These are phyloP conservation scores for Apophysomyces variabilis DNA, from an alignment of 371 early-diverging fungal species.

Conservation along the genomic window DNA sequence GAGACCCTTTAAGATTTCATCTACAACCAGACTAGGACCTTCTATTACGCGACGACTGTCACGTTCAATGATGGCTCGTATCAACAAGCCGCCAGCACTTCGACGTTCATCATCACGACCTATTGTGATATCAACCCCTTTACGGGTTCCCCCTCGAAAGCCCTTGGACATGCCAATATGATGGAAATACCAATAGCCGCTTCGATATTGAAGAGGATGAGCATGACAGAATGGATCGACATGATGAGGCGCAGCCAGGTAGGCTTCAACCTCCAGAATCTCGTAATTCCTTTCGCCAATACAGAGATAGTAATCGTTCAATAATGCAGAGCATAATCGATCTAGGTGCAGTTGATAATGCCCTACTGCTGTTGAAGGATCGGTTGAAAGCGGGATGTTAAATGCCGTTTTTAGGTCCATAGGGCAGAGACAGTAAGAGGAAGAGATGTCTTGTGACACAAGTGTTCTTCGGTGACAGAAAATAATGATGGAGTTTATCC, in stretches of 20 bases:
- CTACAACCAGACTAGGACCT: conserved; percentile 51
- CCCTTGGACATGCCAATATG: conserved; percentile 39
- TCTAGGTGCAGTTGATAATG: conserved; percentile 4
- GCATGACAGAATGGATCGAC: conserved; percentile 31
- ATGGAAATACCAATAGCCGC: conserved; percentile 39
- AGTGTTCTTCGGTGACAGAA: too few species aligned
- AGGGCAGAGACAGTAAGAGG: background rate
- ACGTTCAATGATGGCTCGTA: conserved; percentile 39
- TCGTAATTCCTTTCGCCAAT: conserved; percentile 18
- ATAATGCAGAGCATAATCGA: background rate
- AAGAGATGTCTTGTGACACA: too few species aligned
- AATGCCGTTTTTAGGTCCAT: background rate
- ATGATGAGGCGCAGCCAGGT: conserved; percentile 25
- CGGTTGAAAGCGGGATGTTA: background rate
- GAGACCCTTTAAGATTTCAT: conserved; percentile 34
- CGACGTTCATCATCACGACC: conserved; percentile 24
- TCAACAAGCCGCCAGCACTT: conserved; percentile 50
- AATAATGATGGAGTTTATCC: too few species aligned
- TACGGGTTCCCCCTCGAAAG: conserved; percentile 49
- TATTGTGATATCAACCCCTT: conserved; percentile 54
- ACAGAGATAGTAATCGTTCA: conserved; percentile 14
- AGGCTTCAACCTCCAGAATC: conserved; percentile 33
- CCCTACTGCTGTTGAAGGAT: background rate
- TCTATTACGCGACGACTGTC: conserved; percentile 34
- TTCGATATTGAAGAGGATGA: conserved; percentile 25